Percentiles rank a stretch among this genome's conserved stretches.
Evolutionary conservation across 805 yeast species (phyloP).

Genomic region (Naumovozyma castellii): DNA sequence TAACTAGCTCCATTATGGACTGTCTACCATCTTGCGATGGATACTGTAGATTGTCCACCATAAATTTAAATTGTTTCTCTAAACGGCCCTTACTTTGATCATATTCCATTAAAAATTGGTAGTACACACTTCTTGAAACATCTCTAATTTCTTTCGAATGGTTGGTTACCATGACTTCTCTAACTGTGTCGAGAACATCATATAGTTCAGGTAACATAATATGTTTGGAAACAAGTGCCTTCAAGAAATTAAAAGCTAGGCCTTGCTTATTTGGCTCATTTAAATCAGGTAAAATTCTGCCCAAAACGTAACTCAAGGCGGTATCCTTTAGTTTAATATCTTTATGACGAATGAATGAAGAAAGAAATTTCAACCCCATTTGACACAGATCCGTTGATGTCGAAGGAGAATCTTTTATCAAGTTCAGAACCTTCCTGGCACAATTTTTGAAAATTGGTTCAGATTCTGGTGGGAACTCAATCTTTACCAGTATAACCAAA

Average conservation of each 20-base stretch:
- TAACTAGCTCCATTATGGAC: slow-evolving; percentile 82
- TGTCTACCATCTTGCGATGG: slow-evolving; percentile 81
- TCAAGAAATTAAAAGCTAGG: slow-evolving; percentile 74
- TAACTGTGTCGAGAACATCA: slow-evolving; percentile 73
- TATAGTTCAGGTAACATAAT: slow-evolving; percentile 80
- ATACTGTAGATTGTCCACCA: slow-evolving; percentile 73
- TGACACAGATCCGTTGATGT: slow-evolving; percentile 77
- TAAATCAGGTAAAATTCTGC: slow-evolving; percentile 71
- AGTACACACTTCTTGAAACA: slow-evolving; percentile 72
- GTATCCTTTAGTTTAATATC: slow-evolving; percentile 57
- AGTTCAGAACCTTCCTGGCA: slow-evolving; percentile 49
- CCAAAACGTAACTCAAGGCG: slow-evolving; percentile 64
- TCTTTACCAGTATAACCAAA: slow-evolving; percentile 46
- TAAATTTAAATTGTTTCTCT: slow-evolving; percentile 70
- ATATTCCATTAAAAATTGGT: slow-evolving; percentile 82
- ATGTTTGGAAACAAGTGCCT: slow-evolving; percentile 65
- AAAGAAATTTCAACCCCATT: slow-evolving; percentile 61
- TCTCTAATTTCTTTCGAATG: slow-evolving; percentile 76
- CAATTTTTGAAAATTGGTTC: slow-evolving; percentile 44
- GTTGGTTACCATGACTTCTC: slow-evolving; percentile 81
- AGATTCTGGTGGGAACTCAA: slow-evolving; percentile 48
- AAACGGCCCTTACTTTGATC: slow-evolving; percentile 85
- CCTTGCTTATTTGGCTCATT: slow-evolving; percentile 87
- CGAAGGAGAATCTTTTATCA: slow-evolving; percentile 66
- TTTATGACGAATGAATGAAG: slow-evolving; percentile 62